Evolutionary conservation across 305 asterid species (phyloP).

Genomic region (Fraxinus paxiana): DNA sequence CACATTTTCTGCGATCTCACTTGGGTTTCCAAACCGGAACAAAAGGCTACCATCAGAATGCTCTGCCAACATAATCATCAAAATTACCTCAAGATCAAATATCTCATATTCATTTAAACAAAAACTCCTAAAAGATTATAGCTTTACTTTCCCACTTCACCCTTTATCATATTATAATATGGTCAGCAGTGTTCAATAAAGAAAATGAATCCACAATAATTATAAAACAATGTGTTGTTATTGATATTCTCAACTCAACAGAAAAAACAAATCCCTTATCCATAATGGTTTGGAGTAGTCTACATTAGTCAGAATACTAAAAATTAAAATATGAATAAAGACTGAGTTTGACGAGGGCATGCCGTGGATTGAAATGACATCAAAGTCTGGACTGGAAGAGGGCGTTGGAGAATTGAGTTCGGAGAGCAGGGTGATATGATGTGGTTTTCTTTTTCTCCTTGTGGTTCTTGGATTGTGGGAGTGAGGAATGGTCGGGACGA

Average conservation of each 20-base stretch:
- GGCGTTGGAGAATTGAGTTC: conserved; percentile 32
- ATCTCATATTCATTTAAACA: conserved; percentile 13
- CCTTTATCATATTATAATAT: not conserved
- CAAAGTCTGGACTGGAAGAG: conserved; percentile 27
- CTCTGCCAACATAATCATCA: conserved; percentile 50
- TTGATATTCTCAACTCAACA: not conserved
- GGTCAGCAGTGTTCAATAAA: not conserved
- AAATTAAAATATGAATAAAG: not conserved
- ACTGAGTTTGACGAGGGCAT: conserved; percentile 4
- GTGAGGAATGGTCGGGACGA: conserved; percentile 6
- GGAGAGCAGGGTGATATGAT: conserved; percentile 32
- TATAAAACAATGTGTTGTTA: not conserved
- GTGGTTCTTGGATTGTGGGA: conserved; percentile 22
- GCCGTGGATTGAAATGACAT: conserved; percentile 65
- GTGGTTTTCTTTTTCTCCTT: conserved; percentile 30
- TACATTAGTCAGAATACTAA: not conserved
- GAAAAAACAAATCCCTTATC: not conserved
- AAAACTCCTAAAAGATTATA: conserved; percentile 1
- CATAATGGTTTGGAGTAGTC: not conserved
- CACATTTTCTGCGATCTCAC: conserved; percentile 39
- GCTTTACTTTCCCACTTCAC: not conserved
- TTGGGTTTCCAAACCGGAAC: conserved; percentile 75
- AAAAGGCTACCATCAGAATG: conserved; percentile 67
- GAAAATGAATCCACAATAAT: not conserved
- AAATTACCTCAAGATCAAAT: conserved; percentile 23